Percentiles rank a stretch among this genome's conserved stretches.
Conservation (phyloP, 495 filamentous ascomycete species). For the Penicillium tannophilum region DNA sequence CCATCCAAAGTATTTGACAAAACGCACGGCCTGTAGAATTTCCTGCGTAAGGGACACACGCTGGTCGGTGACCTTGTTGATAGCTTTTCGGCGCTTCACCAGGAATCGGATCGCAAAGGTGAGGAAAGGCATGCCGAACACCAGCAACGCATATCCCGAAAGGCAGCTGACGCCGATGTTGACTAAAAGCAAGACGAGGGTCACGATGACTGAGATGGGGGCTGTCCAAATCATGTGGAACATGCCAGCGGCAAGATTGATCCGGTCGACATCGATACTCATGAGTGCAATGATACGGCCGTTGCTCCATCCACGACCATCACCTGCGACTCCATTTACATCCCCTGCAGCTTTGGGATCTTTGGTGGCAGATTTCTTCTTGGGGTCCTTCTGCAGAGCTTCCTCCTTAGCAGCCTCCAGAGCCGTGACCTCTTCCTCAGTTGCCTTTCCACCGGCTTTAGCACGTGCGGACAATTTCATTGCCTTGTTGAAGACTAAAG, state of each 20-base stretch:
- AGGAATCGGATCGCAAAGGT: slow-evolving; percentile 72
- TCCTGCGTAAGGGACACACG: slow-evolving; percentile 90
- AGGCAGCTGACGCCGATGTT: slow-evolving; percentile 89
- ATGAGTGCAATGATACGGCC: slow-evolving; percentile 89
- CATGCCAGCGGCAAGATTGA: slow-evolving; percentile 82
- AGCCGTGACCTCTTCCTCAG: slow-evolving; percentile 38
- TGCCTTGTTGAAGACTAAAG: slow-evolving; percentile 77
- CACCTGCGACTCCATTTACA: slow-evolving; percentile 54
- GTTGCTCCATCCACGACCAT: slow-evolving; percentile 85
- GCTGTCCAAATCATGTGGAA: slow-evolving; percentile 91
- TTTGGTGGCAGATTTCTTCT: slow-evolving; percentile 11
- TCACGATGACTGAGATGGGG: slow-evolving; percentile 74
- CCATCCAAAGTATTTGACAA: slow-evolving; percentile 97
- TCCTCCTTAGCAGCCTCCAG: slow-evolving; percentile 45
- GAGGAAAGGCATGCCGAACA: slow-evolving; percentile 74
- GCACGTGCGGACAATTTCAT: slow-evolving; percentile 80
- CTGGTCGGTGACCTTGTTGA: slow-evolving; percentile 92
- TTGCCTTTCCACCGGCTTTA: slow-evolving; percentile 63
- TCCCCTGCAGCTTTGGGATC: slow-evolving; percentile 18
- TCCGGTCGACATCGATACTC: slow-evolving; percentile 88
- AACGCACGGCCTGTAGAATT: slow-evolving; percentile 84
- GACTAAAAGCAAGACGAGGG: slow-evolving; percentile 74
- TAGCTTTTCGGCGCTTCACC: slow-evolving; percentile 67
- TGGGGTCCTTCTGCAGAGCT: slow-evolving; percentile 39
- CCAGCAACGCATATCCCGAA: slow-evolving; percentile 79